phyloP scores from a whole-genome alignment of 345 rosid genomes.

The Geranium rotundifolium region DNA sequence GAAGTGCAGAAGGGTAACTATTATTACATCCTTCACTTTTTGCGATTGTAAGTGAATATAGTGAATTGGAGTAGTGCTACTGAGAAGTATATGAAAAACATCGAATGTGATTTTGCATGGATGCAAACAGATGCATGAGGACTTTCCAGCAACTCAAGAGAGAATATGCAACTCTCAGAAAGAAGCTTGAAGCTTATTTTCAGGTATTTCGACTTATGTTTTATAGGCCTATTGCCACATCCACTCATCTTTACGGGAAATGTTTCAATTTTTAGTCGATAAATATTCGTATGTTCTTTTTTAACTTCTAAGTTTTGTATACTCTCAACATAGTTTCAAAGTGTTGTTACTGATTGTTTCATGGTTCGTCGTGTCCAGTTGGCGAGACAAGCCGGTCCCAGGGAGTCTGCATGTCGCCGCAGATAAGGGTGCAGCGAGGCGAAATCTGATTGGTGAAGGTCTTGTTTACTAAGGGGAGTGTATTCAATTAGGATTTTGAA shows the following conservation, averaged over 20 bases:
- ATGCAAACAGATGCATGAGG: slow-evolving; percentile 51
- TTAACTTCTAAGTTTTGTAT: not conserved
- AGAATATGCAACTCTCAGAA: slow-evolving; percentile 63
- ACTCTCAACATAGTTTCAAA: not conserved
- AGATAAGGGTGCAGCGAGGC: slow-evolving; percentile 18
- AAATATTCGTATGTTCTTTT: not conserved
- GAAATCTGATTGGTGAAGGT: not conserved
- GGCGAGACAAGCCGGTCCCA: slow-evolving; percentile 76
- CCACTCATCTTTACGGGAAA: not conserved
- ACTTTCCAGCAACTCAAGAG: slow-evolving; percentile 74
- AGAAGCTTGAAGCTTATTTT: slow-evolving; percentile 77
- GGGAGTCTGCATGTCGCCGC: slow-evolving; percentile 43
- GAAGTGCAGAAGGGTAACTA: slow-evolving; percentile 76
- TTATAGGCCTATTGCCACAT: not conserved
- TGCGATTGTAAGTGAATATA: too few species aligned
- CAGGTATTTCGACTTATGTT: slow-evolving; percentile 31
- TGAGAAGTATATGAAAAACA: not conserved
- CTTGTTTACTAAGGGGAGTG: not conserved
- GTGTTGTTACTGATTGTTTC: not conserved
- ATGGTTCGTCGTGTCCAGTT: slow-evolving; percentile 25
- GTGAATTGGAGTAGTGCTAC: too few species aligned
- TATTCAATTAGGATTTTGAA: too few species aligned
- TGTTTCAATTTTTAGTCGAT: not conserved
- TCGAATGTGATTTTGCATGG: not conserved
- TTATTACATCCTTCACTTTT: too few species aligned